Conservation (phyloP, 2,329 filamentous ascomycete genomes). For the Proliferodiscus dingleyae region DNA sequence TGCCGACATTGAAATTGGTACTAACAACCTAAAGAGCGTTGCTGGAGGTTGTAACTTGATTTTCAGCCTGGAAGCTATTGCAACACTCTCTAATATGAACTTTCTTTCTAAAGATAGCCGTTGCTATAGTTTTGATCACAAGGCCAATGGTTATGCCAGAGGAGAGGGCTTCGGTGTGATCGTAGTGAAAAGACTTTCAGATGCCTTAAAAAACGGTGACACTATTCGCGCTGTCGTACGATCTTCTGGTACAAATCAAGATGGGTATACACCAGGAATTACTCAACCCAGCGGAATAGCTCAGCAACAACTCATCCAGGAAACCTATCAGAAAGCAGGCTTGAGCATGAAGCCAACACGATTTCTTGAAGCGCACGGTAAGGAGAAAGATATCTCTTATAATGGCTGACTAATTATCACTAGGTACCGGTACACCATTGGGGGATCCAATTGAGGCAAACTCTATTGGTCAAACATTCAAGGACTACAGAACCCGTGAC, state of each 20-base stretch:
- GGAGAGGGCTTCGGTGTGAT: constrained; percentile 56
- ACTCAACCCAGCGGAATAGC: constrained; percentile 46
- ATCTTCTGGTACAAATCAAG: constrained; percentile 46
- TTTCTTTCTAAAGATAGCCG: constrained; percentile 27
- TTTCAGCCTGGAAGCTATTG: constrained; percentile 51
- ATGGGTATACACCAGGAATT: constrained; percentile 50
- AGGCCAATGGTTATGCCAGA: constrained; percentile 57
- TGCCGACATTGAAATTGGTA: neutral
- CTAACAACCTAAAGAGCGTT: constrained; percentile 37
- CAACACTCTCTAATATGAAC: constrained; percentile 21
- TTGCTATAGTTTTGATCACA: constrained; percentile 50
- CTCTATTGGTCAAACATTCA: neutral
- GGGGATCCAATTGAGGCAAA: constrained; percentile 1
- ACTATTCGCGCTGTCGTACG: constrained; percentile 51
- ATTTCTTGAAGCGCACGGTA: constrained; percentile 11
- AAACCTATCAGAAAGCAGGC: constrained; percentile 3
- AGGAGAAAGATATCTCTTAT: constrained; percentile 9
- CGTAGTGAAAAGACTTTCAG: constrained; percentile 51
- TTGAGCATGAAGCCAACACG: neutral
- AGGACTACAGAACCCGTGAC: neutral
- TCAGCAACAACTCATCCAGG: constrained; percentile 28
- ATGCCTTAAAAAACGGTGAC: constrained; percentile 54
- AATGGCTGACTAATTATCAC: neutral
- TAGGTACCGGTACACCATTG: neutral
- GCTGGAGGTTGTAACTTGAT: constrained; percentile 40